Base-by-base conservation (phyloP, 164 flowering plant species). In the Echeveria elegans region DNA sequence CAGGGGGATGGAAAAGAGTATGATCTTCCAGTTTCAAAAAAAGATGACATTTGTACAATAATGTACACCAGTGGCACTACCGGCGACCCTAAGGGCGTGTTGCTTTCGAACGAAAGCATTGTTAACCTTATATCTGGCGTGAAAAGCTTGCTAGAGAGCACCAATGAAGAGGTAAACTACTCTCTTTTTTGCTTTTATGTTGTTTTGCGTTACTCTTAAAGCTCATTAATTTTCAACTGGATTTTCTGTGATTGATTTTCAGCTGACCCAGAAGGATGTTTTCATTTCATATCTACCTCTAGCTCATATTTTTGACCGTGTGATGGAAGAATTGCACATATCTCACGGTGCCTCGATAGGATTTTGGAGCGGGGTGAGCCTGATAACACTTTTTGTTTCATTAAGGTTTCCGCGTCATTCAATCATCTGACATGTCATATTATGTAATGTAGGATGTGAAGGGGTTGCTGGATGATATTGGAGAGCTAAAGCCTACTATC, bases 31-130 rank as follows among this genome's bases (percentile, higher is more conserved):
- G 66, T 32, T 38, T 82, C 73, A 59, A 80, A 80, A 74, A 88
- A 78, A 78, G 76, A 71, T 30, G 99, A 95, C 65, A 85, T 95
- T n/a, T 92, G 90, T 66, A 95, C 97, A 21, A 90, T 95, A 72
- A 95, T 95, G 97, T 95, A 95, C 73, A 95, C 97, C 23, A 95
- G 99, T 75, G 99, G 97, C 79, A 95, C 99, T 45, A 95, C 97
- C 28, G 96, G 99, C 63, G 97, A 92, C 41, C 99, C 99, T 36
- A 92, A 95, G 76, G 99, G 97, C 66, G 99, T 95, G 2, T 32
- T 95, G 81, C 80, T 92, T 37, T 85, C 96, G 47, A 86, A 92
- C 74, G 82, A 86, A 2, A 86, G 86, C 73, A 86, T 95, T 72
- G 77, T 92, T 67, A 75, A 87, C 45, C 82, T 92, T 61, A 66